A percentile compares a stretch with the other conserved stretches of the same genome.
Conservation (phyloP, 345 rosid genomes). For the Draba incana region DNA sequence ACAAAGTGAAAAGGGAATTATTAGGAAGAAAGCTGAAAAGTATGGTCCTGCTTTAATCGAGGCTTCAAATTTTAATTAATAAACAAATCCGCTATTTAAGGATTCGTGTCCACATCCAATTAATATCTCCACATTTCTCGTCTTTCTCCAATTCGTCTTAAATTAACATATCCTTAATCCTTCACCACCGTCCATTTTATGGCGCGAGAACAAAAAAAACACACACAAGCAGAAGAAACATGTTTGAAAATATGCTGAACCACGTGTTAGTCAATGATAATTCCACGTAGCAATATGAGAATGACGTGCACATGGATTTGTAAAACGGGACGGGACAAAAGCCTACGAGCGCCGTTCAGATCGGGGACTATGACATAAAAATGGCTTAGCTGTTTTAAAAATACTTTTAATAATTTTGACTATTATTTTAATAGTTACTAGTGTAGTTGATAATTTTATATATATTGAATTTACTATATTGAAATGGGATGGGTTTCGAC, state of each 20-base stretch:
- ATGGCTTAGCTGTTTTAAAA: constrained; percentile 36
- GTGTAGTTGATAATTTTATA: constrained; percentile 18
- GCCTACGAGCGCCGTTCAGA: constrained; percentile 40
- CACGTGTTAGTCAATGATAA: constrained; percentile 17
- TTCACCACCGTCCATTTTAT: constrained; percentile 37
- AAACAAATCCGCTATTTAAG: constrained; percentile 41
- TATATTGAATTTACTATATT: not conserved
- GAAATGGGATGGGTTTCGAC: constrained; percentile 8
- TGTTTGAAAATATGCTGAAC: constrained; percentile 8
- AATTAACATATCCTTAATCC: constrained; percentile 29
- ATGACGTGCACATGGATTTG: constrained; percentile 31
- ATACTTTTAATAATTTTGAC: not conserved
- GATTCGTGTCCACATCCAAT: constrained; percentile 44
- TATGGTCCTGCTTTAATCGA: constrained; percentile 35
- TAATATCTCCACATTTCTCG: constrained; percentile 44
- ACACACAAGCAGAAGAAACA: constrained; percentile 37
- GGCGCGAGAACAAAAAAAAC: constrained; percentile 25
- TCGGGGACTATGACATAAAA: constrained; percentile 17
- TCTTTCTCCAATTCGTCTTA: constrained; percentile 25
- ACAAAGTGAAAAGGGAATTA: not conserved
- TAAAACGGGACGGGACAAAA: constrained; percentile 28
- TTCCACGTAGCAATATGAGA: constrained; percentile 8
- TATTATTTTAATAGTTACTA: not conserved
- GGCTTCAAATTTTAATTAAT: not conserved
- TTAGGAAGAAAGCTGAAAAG: constrained; percentile 37